A percentile compares a stretch with the other conserved stretches of the same genome.
Evolutionary conservation across 805 yeast species (phyloP).

Genomic region (Candida boleticola): DNA sequence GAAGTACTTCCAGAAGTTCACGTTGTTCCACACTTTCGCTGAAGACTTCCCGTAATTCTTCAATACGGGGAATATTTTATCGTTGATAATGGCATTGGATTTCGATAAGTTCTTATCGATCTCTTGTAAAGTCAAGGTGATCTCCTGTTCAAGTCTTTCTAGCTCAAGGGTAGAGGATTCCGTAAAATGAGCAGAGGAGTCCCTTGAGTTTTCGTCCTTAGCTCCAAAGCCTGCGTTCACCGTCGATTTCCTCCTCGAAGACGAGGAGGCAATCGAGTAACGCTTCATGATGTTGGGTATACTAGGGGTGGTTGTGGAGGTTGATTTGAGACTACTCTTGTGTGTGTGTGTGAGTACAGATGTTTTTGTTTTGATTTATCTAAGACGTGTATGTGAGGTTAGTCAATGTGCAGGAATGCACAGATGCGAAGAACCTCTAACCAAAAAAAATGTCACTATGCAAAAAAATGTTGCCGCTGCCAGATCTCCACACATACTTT

Average conservation of each 20-base stretch:
- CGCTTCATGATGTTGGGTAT: constrained; percentile 25
- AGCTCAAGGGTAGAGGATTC: constrained; percentile 31
- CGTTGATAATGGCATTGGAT: constrained; percentile 66
- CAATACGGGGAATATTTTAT: constrained; percentile 65
- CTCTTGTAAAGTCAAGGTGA: constrained; percentile 72
- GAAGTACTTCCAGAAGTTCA: constrained; percentile 73
- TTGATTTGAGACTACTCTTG: no score
- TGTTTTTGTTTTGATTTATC: no score
- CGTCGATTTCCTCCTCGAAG: constrained; percentile 31
- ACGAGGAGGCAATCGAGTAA: constrained; percentile 33
- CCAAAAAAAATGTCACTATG: no score
- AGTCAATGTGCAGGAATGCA: no score
- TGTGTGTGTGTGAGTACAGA: no score
- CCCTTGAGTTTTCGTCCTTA: constrained; percentile 10
- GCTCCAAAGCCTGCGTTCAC: constrained; percentile 9
- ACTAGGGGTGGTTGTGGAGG: no score
- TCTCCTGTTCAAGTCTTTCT: constrained; percentile 75
- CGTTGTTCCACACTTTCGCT: constrained; percentile 61
- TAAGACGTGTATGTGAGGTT: no score
- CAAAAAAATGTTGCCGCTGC: no score
- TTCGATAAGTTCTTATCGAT: constrained; percentile 72
- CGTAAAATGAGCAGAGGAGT: no score
- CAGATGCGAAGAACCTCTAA: no score
- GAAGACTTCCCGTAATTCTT: constrained; percentile 58
- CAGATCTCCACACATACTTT: no score